phyloP scores from a whole-genome alignment of 768 basidiomycete species.

The Boletus coccyginus region DNA sequence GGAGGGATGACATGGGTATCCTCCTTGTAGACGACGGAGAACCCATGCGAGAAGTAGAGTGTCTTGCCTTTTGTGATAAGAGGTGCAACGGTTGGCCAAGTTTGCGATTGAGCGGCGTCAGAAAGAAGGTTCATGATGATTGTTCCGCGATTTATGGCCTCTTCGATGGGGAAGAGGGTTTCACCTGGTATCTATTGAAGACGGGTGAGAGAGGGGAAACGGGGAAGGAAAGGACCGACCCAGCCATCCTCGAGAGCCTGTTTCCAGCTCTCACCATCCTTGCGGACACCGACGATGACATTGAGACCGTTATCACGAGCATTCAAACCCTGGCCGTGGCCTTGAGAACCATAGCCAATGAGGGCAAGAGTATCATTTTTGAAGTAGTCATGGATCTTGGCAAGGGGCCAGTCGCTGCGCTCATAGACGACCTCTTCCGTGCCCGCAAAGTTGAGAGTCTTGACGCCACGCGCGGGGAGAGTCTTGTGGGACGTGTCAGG shows the following conservation, averaged over 20 bases:
- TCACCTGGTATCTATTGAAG: constrained; percentile 79
- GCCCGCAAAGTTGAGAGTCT: constrained; percentile 96
- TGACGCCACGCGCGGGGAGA: constrained; percentile 70
- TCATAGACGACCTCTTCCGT: constrained; percentile 93
- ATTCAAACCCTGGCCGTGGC: constrained; percentile 97
- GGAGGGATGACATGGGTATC: constrained; percentile 95
- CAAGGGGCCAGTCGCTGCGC: constrained; percentile 95
- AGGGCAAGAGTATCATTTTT: constrained; percentile 99
- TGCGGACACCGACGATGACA: constrained; percentile 97
- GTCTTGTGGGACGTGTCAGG: constrained; percentile 30
- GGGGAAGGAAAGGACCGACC: constrained; percentile 45
- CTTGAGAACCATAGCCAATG: constrained; percentile 98
- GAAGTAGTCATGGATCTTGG: constrained; percentile 99
- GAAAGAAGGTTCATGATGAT: constrained; percentile 99
- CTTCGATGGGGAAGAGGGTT: constrained; percentile 97
- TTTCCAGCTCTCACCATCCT: constrained; percentile 95
- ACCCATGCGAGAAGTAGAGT: constrained; percentile 99
- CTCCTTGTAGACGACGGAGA: constrained; percentile 98
- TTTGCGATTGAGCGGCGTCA: constrained; percentile 97
- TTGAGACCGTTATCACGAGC: constrained; percentile 99
- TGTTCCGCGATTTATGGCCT: constrained; percentile 92
- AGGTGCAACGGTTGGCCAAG: constrained; percentile 86
- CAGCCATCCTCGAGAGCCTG: constrained; percentile 96
- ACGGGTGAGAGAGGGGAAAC: background rate
- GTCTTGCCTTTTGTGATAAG: constrained; percentile 99